phyloP scores from a whole-genome alignment of 2,329 filamentous ascomycete species.

The Aspergillus chevalieri region DNA sequence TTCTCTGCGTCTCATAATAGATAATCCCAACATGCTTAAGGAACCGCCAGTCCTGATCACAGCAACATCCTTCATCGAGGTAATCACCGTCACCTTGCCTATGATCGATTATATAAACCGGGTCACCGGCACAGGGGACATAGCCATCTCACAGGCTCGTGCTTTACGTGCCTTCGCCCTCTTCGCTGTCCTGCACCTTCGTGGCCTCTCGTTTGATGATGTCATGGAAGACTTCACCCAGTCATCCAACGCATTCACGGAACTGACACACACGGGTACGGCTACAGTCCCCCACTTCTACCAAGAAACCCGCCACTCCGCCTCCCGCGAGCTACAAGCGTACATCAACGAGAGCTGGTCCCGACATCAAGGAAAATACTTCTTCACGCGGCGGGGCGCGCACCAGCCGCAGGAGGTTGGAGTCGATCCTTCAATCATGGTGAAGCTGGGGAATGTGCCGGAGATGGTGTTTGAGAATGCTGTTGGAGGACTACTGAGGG shows the following conservation, averaged over 20 bases:
- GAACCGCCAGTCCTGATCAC: constrained; percentile 36
- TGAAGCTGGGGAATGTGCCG: constrained; percentile 14
- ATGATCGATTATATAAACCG: constrained; percentile 45
- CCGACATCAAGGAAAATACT: constrained; percentile 39
- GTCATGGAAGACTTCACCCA: constrained; percentile 2
- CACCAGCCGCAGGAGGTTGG: constrained; percentile 40
- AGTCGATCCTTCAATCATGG: constrained; percentile 25
- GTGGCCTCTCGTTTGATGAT: constrained; percentile 10
- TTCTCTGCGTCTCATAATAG: constrained; percentile 32
- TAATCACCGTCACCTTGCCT: constrained; percentile 36
- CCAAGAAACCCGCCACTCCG: constrained; percentile 23
- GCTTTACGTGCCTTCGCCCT: constrained; percentile 37
- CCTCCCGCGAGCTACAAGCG: constrained; percentile 38
- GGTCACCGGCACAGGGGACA: constrained; percentile 17
- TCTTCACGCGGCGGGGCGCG: constrained; percentile 39
- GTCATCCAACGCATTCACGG: background rate
- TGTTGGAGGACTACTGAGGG: constrained; percentile 8
- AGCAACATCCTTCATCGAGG: constrained; percentile 34
- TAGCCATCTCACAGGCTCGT: constrained; percentile 27
- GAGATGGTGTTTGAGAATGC: constrained; percentile 19
- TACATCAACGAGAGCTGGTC: constrained; percentile 45
- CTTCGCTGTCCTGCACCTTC: constrained; percentile 26
- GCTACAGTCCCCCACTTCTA: constrained; percentile 11
- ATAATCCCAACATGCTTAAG: constrained; percentile 28
- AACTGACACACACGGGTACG: background rate